Conservation (phyloP, 306 rosid species). For the Pterocarpus santalinus region DNA sequence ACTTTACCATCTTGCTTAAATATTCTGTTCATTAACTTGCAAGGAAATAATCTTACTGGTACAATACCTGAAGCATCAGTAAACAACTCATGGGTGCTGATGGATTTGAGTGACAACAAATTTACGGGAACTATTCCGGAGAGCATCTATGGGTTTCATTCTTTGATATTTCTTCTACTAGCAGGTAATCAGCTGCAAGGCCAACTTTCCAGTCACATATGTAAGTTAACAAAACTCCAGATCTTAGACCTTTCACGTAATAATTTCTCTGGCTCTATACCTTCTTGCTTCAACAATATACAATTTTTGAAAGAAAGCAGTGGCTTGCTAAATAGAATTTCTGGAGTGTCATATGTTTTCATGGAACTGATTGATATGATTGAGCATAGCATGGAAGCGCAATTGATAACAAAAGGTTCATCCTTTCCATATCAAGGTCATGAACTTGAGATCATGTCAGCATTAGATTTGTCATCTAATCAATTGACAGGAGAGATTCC, state of each 20-base stretch:
- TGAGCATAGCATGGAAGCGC: background rate
- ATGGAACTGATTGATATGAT: too few relatives aligned
- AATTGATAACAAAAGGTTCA: conserved; percentile 2
- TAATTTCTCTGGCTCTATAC: conserved; percentile 19
- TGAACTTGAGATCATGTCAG: background rate
- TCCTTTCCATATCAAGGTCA: background rate
- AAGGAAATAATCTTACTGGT: conserved; percentile 19
- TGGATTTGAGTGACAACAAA: conserved; percentile 27
- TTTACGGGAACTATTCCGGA: background rate
- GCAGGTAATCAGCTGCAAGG: conserved; percentile 17
- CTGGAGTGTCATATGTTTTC: too few relatives aligned
- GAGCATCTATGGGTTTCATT: background rate
- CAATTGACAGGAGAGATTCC: conserved; percentile 35
- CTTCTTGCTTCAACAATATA: background rate
- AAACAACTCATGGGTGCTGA: rapidly evolving
- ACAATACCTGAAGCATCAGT: background rate
- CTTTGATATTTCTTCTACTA: background rate
- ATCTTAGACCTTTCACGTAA: conserved; percentile 30
- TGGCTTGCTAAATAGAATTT: too few relatives aligned
- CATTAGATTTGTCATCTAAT: conserved; percentile 43
- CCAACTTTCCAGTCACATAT: background rate
- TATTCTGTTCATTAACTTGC: background rate
- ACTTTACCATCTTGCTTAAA: conserved; percentile 6
- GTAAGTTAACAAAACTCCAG: background rate
- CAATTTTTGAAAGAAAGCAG: background rate